Conservation (phyloP, 352 stramenopile species). For the Globisporangium apiculatum region DNA sequence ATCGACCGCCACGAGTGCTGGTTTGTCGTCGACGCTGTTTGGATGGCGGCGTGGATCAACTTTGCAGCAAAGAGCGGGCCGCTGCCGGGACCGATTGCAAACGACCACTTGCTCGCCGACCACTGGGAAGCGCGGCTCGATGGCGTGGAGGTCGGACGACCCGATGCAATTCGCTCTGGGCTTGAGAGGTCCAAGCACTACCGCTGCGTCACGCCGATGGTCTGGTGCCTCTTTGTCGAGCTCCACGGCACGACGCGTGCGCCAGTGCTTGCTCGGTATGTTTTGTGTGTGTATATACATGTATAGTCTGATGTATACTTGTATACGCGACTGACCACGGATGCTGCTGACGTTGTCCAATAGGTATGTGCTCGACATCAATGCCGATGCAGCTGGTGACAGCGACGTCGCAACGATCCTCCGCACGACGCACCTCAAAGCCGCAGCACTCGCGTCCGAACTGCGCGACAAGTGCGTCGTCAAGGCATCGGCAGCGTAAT, state of each 20-base stretch:
- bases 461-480: slow-evolving; percentile 32
- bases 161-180: slow-evolving; percentile 29
- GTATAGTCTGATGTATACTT: not conserved
- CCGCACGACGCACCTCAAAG: slow-evolving; percentile 23
- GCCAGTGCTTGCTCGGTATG: slow-evolving; percentile 23
- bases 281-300: not conserved
- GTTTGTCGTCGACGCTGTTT: slow-evolving; percentile 50
- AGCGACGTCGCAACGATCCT: slow-evolving; percentile 17
- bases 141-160: slow-evolving; percentile 17
- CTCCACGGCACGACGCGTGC: slow-evolving; percentile 46
- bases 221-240: slow-evolving; percentile 59
- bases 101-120: slow-evolving; percentile 40
- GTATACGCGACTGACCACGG: not conserved
- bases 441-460: slow-evolving; percentile 19
- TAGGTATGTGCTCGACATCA: slow-evolving; percentile 24
- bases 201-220: slow-evolving; percentile 64
- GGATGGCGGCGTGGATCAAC: slow-evolving; percentile 57
- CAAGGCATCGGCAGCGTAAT: too few species aligned
- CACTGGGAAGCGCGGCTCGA: slow-evolving; percentile 36
- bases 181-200: slow-evolving; percentile 52
- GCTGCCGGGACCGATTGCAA: slow-evolving; percentile 49
- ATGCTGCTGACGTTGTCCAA: too few species aligned
- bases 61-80: slow-evolving; percentile 40
- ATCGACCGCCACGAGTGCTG: slow-evolving; percentile 67
- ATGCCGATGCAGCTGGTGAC: slow-evolving; percentile 16